Evolutionary conservation across 2,329 filamentous ascomycete species (phyloP).

Genomic region (Calonectria naviculata): DNA sequence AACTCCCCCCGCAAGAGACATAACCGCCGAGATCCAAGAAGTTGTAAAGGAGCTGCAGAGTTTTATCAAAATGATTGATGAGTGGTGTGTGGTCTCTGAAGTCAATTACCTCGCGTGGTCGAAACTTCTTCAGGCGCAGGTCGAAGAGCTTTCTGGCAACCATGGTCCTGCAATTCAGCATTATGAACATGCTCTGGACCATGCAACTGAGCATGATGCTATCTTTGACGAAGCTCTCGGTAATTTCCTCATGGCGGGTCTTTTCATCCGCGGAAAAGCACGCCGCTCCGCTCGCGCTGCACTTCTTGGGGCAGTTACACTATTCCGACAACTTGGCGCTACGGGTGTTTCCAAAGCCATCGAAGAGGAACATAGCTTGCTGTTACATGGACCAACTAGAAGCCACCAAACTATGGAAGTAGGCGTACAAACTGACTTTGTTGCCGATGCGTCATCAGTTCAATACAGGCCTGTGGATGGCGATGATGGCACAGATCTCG

Average conservation of each 20-base stretch:
- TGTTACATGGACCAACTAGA: constrained; percentile 71
- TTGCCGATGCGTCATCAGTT: constrained; percentile 64
- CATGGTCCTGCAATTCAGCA: constrained; percentile 68
- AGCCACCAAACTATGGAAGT: constrained; percentile 70
- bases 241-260: constrained; percentile 79
- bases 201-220: constrained; percentile 75
- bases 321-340: constrained; percentile 77
- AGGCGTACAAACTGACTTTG: constrained; percentile 78
- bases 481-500: constrained; percentile 55
- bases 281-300: constrained; percentile 76
- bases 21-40: constrained; percentile 55
- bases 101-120: constrained; percentile 81
- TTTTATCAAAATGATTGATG: constrained; percentile 70
- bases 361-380: constrained; percentile 73
- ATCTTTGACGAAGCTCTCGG: constrained; percentile 78
- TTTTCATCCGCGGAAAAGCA: constrained; percentile 73
- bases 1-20: constrained; percentile 51
- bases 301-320: constrained; percentile 73
- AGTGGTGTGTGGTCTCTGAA: constrained; percentile 72
- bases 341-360: constrained; percentile 76
- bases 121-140: constrained; percentile 74
- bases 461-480: constrained; percentile 62
- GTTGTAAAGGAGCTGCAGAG: constrained; percentile 64
- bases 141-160: constrained; percentile 70
- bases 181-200: constrained; percentile 80